phyloP scores from a whole-genome alignment of 345 rosid genomes.

The Lenwebbia sp. region DNA sequence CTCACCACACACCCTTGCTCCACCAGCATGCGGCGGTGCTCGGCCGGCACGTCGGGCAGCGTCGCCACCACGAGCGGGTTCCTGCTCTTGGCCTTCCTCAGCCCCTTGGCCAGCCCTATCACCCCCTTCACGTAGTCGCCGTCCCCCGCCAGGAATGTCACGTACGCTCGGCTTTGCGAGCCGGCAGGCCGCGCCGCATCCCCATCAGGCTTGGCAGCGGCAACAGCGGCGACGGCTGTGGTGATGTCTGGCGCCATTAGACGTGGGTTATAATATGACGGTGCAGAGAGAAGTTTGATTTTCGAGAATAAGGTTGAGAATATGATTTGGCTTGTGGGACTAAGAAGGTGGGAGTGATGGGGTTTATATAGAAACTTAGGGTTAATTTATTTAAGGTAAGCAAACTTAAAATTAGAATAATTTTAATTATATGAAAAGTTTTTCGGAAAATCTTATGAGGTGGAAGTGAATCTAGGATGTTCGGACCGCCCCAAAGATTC shows the following conservation, averaged over 20 bases:
- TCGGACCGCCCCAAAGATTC: background rate
- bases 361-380: background rate
- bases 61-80: constrained; percentile 23
- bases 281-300: background rate
- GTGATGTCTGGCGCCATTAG: background rate
- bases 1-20: constrained; percentile 20
- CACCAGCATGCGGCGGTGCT: constrained; percentile 18
- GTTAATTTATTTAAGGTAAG: background rate
- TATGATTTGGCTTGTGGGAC: background rate
- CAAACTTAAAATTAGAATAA: background rate
- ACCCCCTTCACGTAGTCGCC: constrained; percentile 29
- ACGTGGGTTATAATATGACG: background rate
- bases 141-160: constrained; percentile 23
- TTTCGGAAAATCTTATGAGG: background rate
- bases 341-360: background rate
- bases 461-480: background rate
- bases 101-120: constrained; percentile 29
- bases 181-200: background rate
- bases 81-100: constrained; percentile 18
- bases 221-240: background rate
- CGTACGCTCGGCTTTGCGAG: background rate
- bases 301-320: background rate
- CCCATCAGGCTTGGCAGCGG: background rate
- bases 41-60: constrained; percentile 26
- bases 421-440: background rate